phyloP scores from a whole-genome alignment of 305 asterid species.

The Fraxinus nigra region DNA sequence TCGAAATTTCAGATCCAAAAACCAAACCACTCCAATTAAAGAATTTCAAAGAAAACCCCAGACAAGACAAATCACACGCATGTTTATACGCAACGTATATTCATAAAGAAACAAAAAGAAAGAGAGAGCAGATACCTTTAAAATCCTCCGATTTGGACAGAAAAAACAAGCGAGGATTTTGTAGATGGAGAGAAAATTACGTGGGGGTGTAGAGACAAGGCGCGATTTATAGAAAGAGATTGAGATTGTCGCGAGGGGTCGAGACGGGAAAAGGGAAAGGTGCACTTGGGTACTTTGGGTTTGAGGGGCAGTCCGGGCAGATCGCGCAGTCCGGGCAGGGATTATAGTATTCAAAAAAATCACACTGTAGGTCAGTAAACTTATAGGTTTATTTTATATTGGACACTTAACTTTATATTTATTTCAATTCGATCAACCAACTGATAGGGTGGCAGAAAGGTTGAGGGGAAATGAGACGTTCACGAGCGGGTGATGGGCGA shows the following conservation, averaged over 20 bases:
- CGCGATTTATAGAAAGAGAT: not conserved
- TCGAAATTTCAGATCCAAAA: slow-evolving; percentile 20
- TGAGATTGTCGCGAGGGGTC: not conserved
- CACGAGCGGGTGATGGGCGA: not conserved
- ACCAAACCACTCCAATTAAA: not conserved
- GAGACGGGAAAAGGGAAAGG: not conserved
- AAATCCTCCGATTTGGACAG: slow-evolving; percentile 4
- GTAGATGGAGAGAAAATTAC: not conserved
- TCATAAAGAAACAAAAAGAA: not conserved
- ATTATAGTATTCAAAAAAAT: not conserved
- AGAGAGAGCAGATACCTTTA: slow-evolving; percentile 5
- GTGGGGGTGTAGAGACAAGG: not conserved
- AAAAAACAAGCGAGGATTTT: not conserved
- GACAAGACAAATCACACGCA: not conserved
- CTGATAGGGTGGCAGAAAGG: not conserved
- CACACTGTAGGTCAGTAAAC: not conserved
- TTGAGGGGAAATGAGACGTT: not conserved
- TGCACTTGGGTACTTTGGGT: slow-evolving; percentile 4
- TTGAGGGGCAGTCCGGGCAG: slow-evolving; percentile 18
- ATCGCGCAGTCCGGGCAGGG: not conserved
- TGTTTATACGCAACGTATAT: not conserved
- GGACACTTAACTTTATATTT: not conserved
- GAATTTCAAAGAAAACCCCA: not conserved
- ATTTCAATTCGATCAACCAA: not conserved
- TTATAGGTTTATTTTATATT: not conserved